These are phyloP conservation scores for Lactifluus hygrophoroides DNA, from an alignment of 768 basidiomycete species.

Conservation along the genomic window DNA sequence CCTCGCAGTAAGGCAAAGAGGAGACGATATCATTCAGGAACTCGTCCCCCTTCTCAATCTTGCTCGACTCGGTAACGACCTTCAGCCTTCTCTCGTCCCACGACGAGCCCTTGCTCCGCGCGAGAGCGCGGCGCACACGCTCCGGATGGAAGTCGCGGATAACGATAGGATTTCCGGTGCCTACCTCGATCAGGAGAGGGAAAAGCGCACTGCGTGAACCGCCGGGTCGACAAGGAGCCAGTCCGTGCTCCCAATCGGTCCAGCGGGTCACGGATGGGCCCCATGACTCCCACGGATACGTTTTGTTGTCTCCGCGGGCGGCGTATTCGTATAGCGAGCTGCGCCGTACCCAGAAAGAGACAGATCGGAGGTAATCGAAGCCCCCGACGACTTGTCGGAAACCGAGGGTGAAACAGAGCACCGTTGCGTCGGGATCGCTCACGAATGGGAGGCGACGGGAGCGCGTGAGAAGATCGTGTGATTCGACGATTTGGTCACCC, in stretches of 20 bases:
- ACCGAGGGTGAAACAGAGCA: conserved; percentile 13
- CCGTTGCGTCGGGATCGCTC: conserved; percentile 5
- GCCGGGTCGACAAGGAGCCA: conserved; percentile 11
- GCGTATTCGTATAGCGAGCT: conserved; percentile 3
- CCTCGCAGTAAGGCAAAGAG: conserved; percentile 13
- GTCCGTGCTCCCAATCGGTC: conserved; percentile 12
- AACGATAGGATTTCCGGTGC: conserved; percentile 11
- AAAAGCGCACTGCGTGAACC: conserved; percentile 10
- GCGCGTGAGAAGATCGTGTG: background rate
- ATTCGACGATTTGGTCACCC: conserved; percentile 9
- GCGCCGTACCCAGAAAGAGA: conserved; percentile 15
- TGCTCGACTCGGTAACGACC: conserved; percentile 13
- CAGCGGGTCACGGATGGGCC: conserved; percentile 10
- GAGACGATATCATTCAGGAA: conserved; percentile 16
- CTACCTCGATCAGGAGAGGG: conserved; percentile 10
- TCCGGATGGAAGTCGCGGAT: conserved; percentile 13
- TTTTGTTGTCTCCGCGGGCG: background rate
- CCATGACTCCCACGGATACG: conserved; percentile 7
- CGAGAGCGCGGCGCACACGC: conserved; percentile 8
- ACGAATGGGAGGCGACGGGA: conserved; percentile 7
- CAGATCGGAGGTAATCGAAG: conserved; percentile 14
- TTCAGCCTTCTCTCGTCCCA: background rate
- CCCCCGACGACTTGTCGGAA: conserved; percentile 9
- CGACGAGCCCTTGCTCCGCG: background rate
- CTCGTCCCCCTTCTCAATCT: conserved; percentile 9